Evolutionary conservation across 306 rosid species (phyloP).

Genomic region (Lathyrus oleraceus): DNA sequence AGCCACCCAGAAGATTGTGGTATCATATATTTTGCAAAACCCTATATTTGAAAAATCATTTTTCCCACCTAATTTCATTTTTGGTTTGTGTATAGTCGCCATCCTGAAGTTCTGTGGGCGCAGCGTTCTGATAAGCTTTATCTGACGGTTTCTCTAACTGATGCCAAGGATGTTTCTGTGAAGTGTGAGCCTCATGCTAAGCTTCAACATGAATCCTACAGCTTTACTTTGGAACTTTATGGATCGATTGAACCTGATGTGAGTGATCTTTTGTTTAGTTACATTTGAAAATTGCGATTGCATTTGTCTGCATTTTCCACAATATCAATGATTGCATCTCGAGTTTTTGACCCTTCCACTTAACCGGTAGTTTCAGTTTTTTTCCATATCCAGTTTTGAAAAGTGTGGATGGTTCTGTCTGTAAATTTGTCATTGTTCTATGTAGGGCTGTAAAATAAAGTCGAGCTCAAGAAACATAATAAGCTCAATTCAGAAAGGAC

Average conservation of each 20-base stretch:
- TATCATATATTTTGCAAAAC: neutral
- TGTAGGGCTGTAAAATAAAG: no score
- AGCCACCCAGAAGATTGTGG: no score
- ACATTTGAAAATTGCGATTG: neutral
- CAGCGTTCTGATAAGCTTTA: constrained; percentile 86
- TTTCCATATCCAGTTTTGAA: no score
- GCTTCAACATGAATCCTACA: constrained; percentile 58
- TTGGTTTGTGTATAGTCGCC: constrained; percentile 29
- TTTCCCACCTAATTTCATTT: neutral
- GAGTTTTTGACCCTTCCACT: no score
- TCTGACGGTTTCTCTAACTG: constrained; percentile 80
- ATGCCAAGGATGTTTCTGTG: constrained; percentile 74
- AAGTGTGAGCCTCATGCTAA: constrained; percentile 80
- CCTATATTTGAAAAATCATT: neutral
- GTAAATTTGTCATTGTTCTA: no score
- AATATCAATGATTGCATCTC: no score
- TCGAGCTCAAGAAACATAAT: no score
- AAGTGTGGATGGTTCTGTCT: no score
- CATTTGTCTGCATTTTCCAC: no score
- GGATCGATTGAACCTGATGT: constrained; percentile 69
- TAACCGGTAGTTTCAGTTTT: no score
- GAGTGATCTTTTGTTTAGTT: constrained; percentile 24
- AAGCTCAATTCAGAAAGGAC: no score
- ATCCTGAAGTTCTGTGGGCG: constrained; percentile 97
- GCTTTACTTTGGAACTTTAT: constrained; percentile 65